These are phyloP conservation scores for Mycena haematopus DNA, from an alignment of 768 basidiomycete species.

Conservation along the genomic window DNA sequence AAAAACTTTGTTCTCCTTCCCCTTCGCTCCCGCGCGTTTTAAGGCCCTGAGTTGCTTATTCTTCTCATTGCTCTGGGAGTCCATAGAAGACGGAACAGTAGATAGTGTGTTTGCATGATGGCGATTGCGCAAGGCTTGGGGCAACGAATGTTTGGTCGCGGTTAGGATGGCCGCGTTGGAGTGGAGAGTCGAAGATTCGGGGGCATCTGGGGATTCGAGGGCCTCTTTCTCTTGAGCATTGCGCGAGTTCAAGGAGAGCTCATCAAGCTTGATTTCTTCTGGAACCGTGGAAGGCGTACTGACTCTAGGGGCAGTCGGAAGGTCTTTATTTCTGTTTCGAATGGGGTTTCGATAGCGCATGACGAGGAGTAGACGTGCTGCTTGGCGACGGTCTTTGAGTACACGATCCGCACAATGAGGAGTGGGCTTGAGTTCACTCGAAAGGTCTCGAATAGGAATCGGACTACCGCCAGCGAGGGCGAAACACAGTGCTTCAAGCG, in stretches of 20 bases:
- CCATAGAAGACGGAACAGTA: not conserved
- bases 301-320: not conserved
- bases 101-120: constrained; percentile 4
- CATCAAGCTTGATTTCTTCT: not conserved
- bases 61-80: not conserved
- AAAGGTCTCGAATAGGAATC: constrained; percentile 7
- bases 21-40: not conserved
- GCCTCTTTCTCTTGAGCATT: not conserved
- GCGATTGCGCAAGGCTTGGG: not conserved
- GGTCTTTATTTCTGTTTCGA: not conserved
- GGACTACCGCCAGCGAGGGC: not conserved
- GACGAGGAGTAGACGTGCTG: constrained; percentile 8
- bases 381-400: constrained; percentile 3
- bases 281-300: not conserved
- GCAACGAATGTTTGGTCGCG: not conserved
- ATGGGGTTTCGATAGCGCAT: constrained; percentile 12
- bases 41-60: not conserved
- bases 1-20: constrained; percentile 13
- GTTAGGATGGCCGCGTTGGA: not conserved
- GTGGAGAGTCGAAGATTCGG: not conserved
- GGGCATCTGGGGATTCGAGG: not conserved
- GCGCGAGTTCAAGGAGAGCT: not conserved
- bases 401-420: constrained; percentile 18
- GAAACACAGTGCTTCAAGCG: constrained; percentile 5
- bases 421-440: constrained; percentile 12